phyloP scores from a whole-genome alignment of 2,329 filamentous ascomycete genomes.

The Aquanectria penicillioides region DNA sequence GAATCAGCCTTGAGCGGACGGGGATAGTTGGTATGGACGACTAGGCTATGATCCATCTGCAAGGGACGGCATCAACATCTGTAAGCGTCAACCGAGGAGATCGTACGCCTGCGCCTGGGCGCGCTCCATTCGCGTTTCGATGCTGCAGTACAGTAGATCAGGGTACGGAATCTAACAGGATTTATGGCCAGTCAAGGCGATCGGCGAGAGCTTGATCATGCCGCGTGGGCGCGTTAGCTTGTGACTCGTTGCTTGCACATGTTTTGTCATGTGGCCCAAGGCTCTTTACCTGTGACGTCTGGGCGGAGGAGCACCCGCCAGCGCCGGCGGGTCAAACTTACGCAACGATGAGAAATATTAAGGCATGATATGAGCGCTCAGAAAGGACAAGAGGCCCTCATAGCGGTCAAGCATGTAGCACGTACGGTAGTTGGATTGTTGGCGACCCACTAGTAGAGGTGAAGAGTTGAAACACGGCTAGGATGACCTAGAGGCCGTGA shows the following conservation, averaged over 20 bases:
- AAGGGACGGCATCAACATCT: conserved; percentile 9
- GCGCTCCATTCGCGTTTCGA: not conserved
- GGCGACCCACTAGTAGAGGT: not conserved
- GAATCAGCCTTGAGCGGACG: conserved; percentile 6
- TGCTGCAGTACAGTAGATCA: conserved; percentile 3
- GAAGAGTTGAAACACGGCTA: conserved; percentile 20
- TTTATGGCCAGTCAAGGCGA: no score
- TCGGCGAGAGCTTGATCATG: no score
- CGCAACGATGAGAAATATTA: not conserved
- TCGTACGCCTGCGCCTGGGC: conserved; percentile 1
- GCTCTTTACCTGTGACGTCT: conserved; percentile 8
- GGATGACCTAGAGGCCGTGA: conserved; percentile 2
- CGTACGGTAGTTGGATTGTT: conserved; percentile 11
- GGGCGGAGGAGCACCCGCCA: not conserved
- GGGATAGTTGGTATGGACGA: not conserved
- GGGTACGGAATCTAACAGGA: no score
- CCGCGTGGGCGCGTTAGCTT: not conserved
- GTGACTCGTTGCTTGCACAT: not conserved
- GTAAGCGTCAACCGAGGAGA: conserved; percentile 1
- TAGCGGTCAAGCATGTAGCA: not conserved
- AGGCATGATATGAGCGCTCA: conserved; percentile 10
- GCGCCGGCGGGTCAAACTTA: not conserved
- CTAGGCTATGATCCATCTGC: conserved; percentile 6
- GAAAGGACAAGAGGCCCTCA: not conserved
- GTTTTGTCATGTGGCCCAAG: not conserved